Conservation (phyloP, 495 filamentous ascomycete genomes). For the Hypoxylon cercidicola region DNA sequence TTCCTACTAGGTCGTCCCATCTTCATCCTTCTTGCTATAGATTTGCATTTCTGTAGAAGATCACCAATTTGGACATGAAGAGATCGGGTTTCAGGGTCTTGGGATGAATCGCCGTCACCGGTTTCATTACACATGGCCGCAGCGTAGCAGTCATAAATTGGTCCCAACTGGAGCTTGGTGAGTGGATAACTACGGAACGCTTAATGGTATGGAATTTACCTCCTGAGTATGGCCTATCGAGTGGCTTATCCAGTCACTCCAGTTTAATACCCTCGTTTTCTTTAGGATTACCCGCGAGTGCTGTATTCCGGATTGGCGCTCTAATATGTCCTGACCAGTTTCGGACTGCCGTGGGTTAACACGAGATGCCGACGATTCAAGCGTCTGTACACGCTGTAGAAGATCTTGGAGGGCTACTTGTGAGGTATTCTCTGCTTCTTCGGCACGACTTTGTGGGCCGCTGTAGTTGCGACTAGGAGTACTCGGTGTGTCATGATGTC, state of each 20-base stretch:
- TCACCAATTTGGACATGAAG: slow-evolving; percentile 43
- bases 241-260: slow-evolving; percentile 56
- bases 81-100: slow-evolving; percentile 34
- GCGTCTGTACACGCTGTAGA: slow-evolving; percentile 30
- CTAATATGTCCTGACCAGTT: slow-evolving; percentile 38
- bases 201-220: slow-evolving; percentile 41
- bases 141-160: slow-evolving; percentile 30
- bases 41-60: slow-evolving; percentile 50
- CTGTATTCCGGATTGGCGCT: slow-evolving; percentile 40
- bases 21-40: slow-evolving; percentile 43
- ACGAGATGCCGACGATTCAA: slow-evolving; percentile 30
- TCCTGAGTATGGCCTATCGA: slow-evolving; percentile 54
- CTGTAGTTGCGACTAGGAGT: slow-evolving; percentile 3
- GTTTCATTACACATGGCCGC: slow-evolving; percentile 5
- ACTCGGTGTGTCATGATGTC: not conserved
- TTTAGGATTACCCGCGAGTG: slow-evolving; percentile 46
- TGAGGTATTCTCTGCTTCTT: slow-evolving; percentile 4
- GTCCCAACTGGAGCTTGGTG: slow-evolving; percentile 33
- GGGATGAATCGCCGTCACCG: slow-evolving; percentile 10
- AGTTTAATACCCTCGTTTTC: slow-evolving; percentile 55
- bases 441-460: slow-evolving; percentile 2
- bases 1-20: slow-evolving; percentile 40
- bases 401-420: slow-evolving; percentile 29
- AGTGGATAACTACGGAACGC: not conserved
- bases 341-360: slow-evolving; percentile 27